Percentiles rank a stretch among this genome's conserved stretches.
phyloP scores from a whole-genome alignment of 208 protist genomes.

The Plasmodiophora brassicae region DNA sequence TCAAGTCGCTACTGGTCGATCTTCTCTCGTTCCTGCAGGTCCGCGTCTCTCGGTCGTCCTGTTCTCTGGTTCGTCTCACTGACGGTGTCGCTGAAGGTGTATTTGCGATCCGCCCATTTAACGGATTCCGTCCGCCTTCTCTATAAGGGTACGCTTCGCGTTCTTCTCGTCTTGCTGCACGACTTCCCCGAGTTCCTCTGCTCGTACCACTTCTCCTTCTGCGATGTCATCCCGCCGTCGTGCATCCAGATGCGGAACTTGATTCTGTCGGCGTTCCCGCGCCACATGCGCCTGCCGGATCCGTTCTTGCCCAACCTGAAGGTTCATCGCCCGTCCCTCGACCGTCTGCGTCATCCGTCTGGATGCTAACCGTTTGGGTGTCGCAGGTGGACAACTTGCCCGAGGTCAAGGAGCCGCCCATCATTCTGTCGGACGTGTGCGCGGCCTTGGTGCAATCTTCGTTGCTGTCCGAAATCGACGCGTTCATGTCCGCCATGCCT shows the following conservation, averaged over 20 bases:
- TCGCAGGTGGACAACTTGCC: conserved; percentile 67
- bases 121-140: conserved; percentile 65
- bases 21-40: conserved; percentile 68
- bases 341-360: background rate
- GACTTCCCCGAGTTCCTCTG: conserved; percentile 98
- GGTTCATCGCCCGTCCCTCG: conserved; percentile 41
- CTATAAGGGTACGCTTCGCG: conserved; percentile 73
- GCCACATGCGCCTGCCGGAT: conserved; percentile 86
- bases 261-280: conserved; percentile 80
- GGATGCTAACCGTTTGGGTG: background rate
- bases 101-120: conserved; percentile 52
- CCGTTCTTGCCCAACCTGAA: conserved; percentile 83
- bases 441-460: conserved; percentile 45
- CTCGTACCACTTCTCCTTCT: conserved; percentile 90
- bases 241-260: conserved; percentile 86
- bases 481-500: conserved; percentile 79
- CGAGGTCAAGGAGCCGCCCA: conserved; percentile 69
- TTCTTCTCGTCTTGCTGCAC: conserved; percentile 86
- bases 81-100: background rate
- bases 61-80: background rate
- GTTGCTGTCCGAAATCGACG: conserved; percentile 64
- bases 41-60: too few relatives aligned
- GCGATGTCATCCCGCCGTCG: conserved; percentile 82
- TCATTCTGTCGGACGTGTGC: conserved; percentile 63
- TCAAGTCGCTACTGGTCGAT: conserved; percentile 68